Conservation (phyloP, 768 basidiomycete genomes). For the Trametes gibbosa region DNA sequence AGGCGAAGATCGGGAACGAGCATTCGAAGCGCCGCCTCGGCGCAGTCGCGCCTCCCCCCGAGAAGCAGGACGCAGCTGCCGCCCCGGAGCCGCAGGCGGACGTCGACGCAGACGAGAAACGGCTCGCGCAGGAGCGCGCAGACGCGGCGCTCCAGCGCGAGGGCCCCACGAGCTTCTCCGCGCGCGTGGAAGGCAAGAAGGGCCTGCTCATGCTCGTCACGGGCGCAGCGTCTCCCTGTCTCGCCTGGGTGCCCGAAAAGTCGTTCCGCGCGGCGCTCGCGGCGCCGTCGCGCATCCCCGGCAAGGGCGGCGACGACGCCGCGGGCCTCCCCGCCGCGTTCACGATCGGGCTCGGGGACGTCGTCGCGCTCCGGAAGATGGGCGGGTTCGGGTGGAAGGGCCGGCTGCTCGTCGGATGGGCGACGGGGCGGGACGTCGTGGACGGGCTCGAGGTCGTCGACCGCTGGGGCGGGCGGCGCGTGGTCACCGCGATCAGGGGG, state of each 20-base stretch:
- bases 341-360: conserved; percentile 30
- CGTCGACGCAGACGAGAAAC: neutral
- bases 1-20: conserved; percentile 31
- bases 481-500: conserved; percentile 31
- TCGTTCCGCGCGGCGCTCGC: conserved; percentile 13
- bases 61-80: neutral
- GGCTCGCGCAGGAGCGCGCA: neutral
- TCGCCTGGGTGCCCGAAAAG: conserved; percentile 26
- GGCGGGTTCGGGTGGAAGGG: conserved; percentile 41
- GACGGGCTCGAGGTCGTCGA: conserved; percentile 33
- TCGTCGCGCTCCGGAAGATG: conserved; percentile 31
- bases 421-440: conserved; percentile 26
- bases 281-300: conserved; percentile 11
- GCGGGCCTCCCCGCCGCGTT: conserved; percentile 25
- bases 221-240: conserved; percentile 32
- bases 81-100: neutral
- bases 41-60: conserved; percentile 25
- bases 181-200: conserved; percentile 30
- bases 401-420: conserved; percentile 37
- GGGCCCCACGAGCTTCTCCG: conserved; percentile 32
- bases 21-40: conserved; percentile 31
- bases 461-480: conserved; percentile 19
- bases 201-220: conserved; percentile 31
- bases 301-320: conserved; percentile 11
- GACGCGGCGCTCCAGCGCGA: conserved; percentile 20